Evolutionary conservation across 495 filamentous ascomycete genomes (phyloP).

Genomic region (Podospora pseudoanserina): DNA sequence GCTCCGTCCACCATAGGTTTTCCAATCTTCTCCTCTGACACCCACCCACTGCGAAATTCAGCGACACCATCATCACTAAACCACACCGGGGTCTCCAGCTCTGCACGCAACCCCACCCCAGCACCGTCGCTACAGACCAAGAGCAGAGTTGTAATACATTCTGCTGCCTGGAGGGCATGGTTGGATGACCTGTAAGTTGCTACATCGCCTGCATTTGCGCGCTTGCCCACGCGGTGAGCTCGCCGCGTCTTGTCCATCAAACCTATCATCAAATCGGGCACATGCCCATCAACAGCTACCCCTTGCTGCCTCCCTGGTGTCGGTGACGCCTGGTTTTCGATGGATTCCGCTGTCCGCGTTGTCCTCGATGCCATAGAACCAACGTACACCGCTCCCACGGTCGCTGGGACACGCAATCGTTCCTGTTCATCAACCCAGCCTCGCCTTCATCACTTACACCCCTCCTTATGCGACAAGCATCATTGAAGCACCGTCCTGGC

Average conservation of each 20-base stretch:
- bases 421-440: slow-evolving; percentile 39
- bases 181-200: slow-evolving; percentile 41
- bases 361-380: slow-evolving; percentile 21
- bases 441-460: slow-evolving; percentile 45
- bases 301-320: slow-evolving; percentile 29
- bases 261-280: slow-evolving; percentile 41
- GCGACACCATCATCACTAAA: slow-evolving; percentile 37
- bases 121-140: slow-evolving; percentile 18
- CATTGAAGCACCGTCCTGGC: slow-evolving; percentile 26
- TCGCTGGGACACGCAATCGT: slow-evolving; percentile 38
- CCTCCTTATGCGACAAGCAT: slow-evolving; percentile 44
- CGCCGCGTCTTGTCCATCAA: slow-evolving; percentile 37
- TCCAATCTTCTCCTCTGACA: slow-evolving; percentile 34
- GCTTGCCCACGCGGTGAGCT: slow-evolving; percentile 21
- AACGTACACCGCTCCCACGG: slow-evolving; percentile 21
- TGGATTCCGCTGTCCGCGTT: slow-evolving; percentile 33
- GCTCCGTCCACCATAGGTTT: slow-evolving; percentile 32
- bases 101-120: slow-evolving; percentile 26
- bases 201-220: slow-evolving; percentile 17
- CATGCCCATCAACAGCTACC: slow-evolving; percentile 38
- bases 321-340: slow-evolving; percentile 31
- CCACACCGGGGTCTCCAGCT: slow-evolving; percentile 30
- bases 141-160: slow-evolving; percentile 9
- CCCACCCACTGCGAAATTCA: slow-evolving; percentile 35
- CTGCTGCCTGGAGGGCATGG: slow-evolving; percentile 33